phyloP scores from a whole-genome alignment of 2,329 filamentous ascomycete genomes.

The Pochonia chlamydosporia region DNA sequence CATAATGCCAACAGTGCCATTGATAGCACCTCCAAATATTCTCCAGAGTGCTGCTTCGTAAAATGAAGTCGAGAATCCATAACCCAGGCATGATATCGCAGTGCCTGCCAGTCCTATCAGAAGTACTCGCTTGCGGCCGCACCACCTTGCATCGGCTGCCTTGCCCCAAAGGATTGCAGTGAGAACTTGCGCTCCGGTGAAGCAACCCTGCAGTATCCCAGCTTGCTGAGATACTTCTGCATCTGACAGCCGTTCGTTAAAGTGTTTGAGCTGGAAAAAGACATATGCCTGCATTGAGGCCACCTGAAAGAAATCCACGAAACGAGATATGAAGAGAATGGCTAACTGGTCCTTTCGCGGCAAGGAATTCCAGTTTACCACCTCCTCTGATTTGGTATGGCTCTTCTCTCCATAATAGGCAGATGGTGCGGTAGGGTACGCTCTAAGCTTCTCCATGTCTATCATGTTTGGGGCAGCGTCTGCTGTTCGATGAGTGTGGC shows the following conservation, averaged over 20 bases:
- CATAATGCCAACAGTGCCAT: constrained; percentile 45
- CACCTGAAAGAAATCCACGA: constrained; percentile 69
- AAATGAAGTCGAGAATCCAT: constrained; percentile 66
- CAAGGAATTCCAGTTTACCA: constrained; percentile 62
- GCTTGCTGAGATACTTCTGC: constrained; percentile 59
- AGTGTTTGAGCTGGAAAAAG: constrained; percentile 69
- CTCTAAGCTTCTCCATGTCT: not conserved
- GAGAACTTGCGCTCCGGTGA: constrained; percentile 67
- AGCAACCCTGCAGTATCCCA: constrained; percentile 64
- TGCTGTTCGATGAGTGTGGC: too few species aligned
- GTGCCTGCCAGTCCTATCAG: constrained; percentile 64
- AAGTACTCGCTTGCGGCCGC: constrained; percentile 65
- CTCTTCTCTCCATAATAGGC: not conserved
- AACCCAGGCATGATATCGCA: constrained; percentile 61
- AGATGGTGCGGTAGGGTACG: not conserved
- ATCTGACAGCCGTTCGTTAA: constrained; percentile 48
- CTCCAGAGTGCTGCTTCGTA: constrained; percentile 59
- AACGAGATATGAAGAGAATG: constrained; percentile 62
- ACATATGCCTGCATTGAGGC: constrained; percentile 66
- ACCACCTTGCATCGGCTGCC: constrained; percentile 50
- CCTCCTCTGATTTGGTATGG: constrained; percentile 16
- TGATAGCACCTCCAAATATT: constrained; percentile 53
- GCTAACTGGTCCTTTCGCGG: constrained; percentile 66
- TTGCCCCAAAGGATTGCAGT: constrained; percentile 71
- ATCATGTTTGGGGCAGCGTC: too few species aligned